Base-by-base conservation (phyloP, 2,329 filamentous ascomycete genomes). In the Fusarium sp. region DNA sequence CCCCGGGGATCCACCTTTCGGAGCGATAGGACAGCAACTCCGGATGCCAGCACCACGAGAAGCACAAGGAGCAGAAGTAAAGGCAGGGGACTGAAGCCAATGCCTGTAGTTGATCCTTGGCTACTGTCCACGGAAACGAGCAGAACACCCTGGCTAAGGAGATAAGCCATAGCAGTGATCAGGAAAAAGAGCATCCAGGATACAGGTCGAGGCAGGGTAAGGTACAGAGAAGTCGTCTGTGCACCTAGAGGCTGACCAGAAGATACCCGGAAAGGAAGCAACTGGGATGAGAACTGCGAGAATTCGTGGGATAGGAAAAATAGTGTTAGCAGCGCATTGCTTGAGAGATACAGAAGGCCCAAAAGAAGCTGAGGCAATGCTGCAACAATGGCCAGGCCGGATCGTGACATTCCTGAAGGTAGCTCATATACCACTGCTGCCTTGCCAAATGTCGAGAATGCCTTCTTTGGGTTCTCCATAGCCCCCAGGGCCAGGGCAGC, bases 261-360 rank as follows among this genome's bases (percentile, higher is more conserved):
- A 7, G 83, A 86, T 32, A 87, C 81, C 32, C 86, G 83, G 27
- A 88, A 79, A 20, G 41, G 78, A 45, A 61, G 58, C 10, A 66
- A 48, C 12, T 75, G 65, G 18, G 79, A 59, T 5, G 82, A 81
- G 71, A 83, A 86, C 55, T 81, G 81, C 5, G 83, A 80, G 47
- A 84, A 78, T 73, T 88, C 86, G 76, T 85, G 82, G 3, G 84
- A 85, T 41, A 87, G 78, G 72, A 80, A 85, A 75, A 83, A 85
- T 5, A 80, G 76, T 4, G 83, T 84, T 16, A 87, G 74, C 24
- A 86, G 79, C 7, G 81, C 76, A 77, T 87, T 86, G 48, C 78
- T 78, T 13, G 80, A 73, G 32, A 87, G 76, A 75, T 87, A 88
- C 11, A 87, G 79, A 15, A 79, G 58, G 8, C 79, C 83, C 16